Base-by-base conservation (phyloP, 2,329 filamentous ascomycete genomes). In the Emydomyces testavorans region DNA sequence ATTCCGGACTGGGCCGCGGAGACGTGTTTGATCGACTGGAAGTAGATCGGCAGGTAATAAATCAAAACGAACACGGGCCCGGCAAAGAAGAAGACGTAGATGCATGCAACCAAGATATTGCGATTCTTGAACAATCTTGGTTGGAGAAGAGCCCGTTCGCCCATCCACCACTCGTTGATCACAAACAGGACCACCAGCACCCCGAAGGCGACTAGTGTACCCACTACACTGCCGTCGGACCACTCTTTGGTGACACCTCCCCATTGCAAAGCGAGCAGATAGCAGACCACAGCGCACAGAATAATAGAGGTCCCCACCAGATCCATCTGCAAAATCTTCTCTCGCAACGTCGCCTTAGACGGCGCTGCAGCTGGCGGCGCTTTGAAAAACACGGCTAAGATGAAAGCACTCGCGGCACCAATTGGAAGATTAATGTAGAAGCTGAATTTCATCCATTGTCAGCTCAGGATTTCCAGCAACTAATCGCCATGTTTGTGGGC, bases 1-100 rank as follows among this genome's bases (percentile, higher is more conserved):
- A 60, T 57, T 11, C 62, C 65, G 16, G 63, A 64, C 13, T 59
- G 54, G 23, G 65, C 61, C 13, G 69, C 64, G 1, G 60, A 60
- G 3, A 63, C 64, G 16, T 62, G 58, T 54, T 69, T 68, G 48
- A 66, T 64, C 35, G 66, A 64, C 56, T 72, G 69, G 58, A 71
- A 71, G 52, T 66, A 63, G 37, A 62, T 59, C 7, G 60, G 58
- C 13, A 62, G 43, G 48, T 60, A 62, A 21, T 57, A 49, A 43
- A 54, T 23, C 36, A 52, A 11, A 37, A 53, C 13, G 38, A 51
- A 42, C 54, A 46, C 24, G 11, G 51, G 44, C 2, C 50, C 50
- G 4, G 38, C 48, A 11, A 48, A 40, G 34, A 50, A 52, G 48
- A 52, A 50, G 24, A 43, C 20, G 40, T 35, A 52, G 43, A 50